Base-by-base conservation (phyloP, 306 rosid genomes). In the Gillenia trifoliata region DNA sequence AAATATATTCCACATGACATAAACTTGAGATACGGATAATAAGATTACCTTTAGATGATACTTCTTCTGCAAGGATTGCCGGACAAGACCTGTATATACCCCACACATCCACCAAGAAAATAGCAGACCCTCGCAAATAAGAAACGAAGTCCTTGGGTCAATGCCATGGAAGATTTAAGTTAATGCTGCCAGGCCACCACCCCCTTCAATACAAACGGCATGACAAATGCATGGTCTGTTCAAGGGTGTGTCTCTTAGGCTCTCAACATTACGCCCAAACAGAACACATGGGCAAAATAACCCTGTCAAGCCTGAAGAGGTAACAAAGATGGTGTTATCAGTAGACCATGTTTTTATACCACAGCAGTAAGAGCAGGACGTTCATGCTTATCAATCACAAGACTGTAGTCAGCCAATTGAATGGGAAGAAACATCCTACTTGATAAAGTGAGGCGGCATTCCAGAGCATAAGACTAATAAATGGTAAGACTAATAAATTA, bases 91-190 rank as follows among this genome's bases (percentile, higher is more conserved):
- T 40, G 92, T 89, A 77, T 92, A 90, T 66, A 89, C 88, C 71
- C 98, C 98, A 69, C 98, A 95, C 93, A 95, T 90, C 99, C 99
- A 92, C 99, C 99, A 95, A 40, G 96, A 84, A 82, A 95, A 95
- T 25, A 95, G 62, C 64, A 92, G 87, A 47, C 99, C 96, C 91
- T 95, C 99, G 17, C 84, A 68, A 41, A 95, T 66, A 72, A 95
- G 98, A 75, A 90, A 89, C 41, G 87, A 26, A 15, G 94, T 85
- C 64, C 85, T 88, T 0, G 93, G 96, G 55, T 92, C 89, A 70
- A 86, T 1, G 78, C 89, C 91, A 68, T 92, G 80, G 63, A 88
- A 22, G 70, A 87, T 22, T 66, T 86, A 87, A 68, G 98, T 90
- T 30, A 85, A 96, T 57, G 90, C 85, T 28, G 98, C 99, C 78